Conservation (phyloP, 2,329 filamentous ascomycete species). For the Fusarium setosum region DNA sequence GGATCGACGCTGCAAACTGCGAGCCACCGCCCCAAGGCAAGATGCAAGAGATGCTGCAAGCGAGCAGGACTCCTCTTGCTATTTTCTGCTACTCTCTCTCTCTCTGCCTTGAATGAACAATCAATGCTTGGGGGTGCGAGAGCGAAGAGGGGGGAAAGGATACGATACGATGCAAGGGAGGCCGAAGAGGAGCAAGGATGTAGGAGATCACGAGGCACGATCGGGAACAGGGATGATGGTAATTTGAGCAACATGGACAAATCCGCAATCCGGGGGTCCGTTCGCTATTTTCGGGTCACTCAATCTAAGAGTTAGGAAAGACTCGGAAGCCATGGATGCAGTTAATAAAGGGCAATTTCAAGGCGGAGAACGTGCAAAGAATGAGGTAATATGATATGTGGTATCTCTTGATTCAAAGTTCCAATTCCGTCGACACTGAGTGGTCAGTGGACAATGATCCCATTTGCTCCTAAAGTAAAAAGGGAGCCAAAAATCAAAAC, state of each 20-base stretch:
- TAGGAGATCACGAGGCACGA: slow-evolving; percentile 42
- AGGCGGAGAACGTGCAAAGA: slow-evolving; percentile 17
- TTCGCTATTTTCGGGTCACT: slow-evolving; percentile 4
- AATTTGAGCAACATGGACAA: slow-evolving; percentile 33
- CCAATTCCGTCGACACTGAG: slow-evolving; percentile 44
- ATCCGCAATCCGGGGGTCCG: slow-evolving; percentile 13
- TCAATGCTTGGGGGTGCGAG: slow-evolving; percentile 4
- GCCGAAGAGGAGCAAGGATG: slow-evolving; percentile 31
- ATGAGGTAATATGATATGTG: slow-evolving; percentile 34
- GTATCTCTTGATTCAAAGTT: slow-evolving; percentile 39
- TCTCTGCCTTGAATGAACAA: slow-evolving; percentile 7
- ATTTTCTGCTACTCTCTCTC: neutral
- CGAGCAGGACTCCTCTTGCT: neutral
- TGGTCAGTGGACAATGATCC: slow-evolving; percentile 44
- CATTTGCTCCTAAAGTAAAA: slow-evolving; percentile 30
- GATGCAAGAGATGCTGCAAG: slow-evolving; percentile 11
- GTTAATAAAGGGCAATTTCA: neutral
- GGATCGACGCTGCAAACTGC: slow-evolving; percentile 32
- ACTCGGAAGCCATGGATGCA: slow-evolving; percentile 6
- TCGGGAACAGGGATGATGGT: slow-evolving; percentile 36
- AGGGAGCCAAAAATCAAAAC: slow-evolving; percentile 21
- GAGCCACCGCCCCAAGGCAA: slow-evolving; percentile 13
- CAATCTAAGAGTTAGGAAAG: slow-evolving; percentile 8
- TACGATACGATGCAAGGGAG: slow-evolving; percentile 33
- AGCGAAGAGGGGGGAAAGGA: neutral